Evolutionary conservation across 1,284 basidiomycete species (phyloP).

Genomic region (Puccinia novopanici): DNA sequence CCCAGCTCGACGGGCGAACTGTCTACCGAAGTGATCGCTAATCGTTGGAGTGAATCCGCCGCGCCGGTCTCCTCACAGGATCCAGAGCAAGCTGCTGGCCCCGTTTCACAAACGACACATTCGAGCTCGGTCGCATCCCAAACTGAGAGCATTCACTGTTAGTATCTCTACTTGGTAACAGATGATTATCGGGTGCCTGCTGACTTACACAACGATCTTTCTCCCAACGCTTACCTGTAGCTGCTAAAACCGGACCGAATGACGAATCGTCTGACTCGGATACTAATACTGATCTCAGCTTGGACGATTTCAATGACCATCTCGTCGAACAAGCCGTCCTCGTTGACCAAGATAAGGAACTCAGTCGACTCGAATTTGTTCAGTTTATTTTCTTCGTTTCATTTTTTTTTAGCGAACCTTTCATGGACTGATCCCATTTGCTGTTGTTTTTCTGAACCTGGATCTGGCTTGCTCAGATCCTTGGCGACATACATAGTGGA

Average conservation of each 20-base stretch:
- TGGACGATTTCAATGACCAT: conserved; percentile 52
- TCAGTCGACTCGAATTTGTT: conserved; percentile 73
- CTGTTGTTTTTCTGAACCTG: neutral
- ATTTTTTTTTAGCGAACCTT: neutral
- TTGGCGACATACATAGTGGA: conserved; percentile 72
- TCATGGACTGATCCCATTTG: neutral
- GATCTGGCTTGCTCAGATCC: conserved; percentile 64
- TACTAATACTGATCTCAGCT: conserved; percentile 47
- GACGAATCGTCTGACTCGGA: conserved; percentile 52
- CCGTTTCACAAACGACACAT: neutral
- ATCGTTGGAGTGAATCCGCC: neutral
- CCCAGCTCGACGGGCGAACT: neutral
- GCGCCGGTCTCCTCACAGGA: too few relatives aligned
- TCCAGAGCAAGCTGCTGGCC: neutral
- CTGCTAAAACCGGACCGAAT: neutral
- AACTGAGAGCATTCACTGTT: conserved; percentile 52
- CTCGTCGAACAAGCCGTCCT: conserved; percentile 67
- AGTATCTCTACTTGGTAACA: conserved; percentile 46
- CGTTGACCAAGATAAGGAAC: conserved; percentile 83
- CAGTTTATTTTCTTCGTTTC: conserved; percentile 36
- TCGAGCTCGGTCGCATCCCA: conserved; percentile 53
- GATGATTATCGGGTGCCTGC: neutral
- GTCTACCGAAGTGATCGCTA: conserved; percentile 5
- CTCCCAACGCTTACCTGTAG: neutral
- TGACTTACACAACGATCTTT: neutral